phyloP scores from a whole-genome alignment of 441 rosid species.

The Populus hybrid region DNA sequence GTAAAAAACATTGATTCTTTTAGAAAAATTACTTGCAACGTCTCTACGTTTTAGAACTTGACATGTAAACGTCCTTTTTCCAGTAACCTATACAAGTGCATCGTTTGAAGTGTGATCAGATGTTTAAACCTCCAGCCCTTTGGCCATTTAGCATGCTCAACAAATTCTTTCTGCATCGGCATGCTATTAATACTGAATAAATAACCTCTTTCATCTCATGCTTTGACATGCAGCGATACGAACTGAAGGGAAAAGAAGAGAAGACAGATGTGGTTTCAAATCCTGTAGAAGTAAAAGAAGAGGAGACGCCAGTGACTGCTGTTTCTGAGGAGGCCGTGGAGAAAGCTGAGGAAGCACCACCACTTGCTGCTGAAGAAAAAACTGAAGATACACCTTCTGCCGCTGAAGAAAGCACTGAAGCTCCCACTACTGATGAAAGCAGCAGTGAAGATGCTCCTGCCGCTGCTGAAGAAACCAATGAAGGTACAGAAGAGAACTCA shows the following conservation, averaged over 20 bases:
- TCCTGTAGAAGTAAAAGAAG: constrained; percentile 44
- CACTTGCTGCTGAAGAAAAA: too few species aligned
- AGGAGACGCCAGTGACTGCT: constrained; percentile 37
- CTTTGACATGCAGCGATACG: constrained; percentile 56
- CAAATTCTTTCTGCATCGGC: neutral
- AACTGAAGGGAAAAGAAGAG: constrained; percentile 63
- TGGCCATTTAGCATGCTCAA: neutral
- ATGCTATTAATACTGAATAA: constrained; percentile 9
- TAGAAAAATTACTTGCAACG: neutral
- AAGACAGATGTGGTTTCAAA: constrained; percentile 31
- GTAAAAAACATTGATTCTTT: too few species aligned
- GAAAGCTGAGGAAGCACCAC: too few species aligned
- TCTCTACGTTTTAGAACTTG: neutral
- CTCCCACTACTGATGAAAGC: too few species aligned
- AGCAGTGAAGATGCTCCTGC: constrained; percentile 18
- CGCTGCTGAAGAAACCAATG: constrained; percentile 48
- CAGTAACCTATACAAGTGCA: neutral
- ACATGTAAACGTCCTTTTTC: neutral
- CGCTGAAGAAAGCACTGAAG: too few species aligned
- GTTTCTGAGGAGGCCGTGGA: constrained; percentile 25
- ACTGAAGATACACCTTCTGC: too few species aligned
- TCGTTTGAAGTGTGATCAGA: neutral
- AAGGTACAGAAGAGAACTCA: constrained; percentile 32
- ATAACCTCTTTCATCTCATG: neutral
- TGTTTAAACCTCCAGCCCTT: neutral